Conservation (phyloP, 176 grass and related monocot species). For the Raddia guianensis region DNA sequence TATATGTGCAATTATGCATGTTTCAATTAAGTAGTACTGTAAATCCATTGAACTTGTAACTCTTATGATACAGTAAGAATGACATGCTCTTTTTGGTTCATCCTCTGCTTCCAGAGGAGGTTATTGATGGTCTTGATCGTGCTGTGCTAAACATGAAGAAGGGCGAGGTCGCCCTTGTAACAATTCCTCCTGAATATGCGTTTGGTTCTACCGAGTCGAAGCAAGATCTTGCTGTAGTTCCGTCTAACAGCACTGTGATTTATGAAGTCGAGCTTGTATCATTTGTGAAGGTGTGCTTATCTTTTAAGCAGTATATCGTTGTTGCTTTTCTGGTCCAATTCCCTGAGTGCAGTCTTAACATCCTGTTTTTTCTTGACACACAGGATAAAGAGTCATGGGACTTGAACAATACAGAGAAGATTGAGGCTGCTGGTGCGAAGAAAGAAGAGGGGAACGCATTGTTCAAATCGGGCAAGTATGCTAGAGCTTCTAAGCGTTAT, state of each 20-base stretch:
- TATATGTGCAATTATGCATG: neutral
- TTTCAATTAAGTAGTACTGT: neutral
- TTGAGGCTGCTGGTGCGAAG: constrained; percentile 79
- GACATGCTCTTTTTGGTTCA: neutral
- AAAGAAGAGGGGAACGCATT: constrained; percentile 91
- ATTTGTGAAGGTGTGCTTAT: constrained; percentile 73
- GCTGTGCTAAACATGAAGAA: constrained; percentile 97
- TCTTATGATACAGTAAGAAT: neutral
- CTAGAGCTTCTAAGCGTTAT: constrained; percentile 81
- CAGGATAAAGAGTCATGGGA: constrained; percentile 98
- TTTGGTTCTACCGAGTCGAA: constrained; percentile 73
- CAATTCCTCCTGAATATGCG: constrained; percentile 87
- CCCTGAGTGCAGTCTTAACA: neutral
- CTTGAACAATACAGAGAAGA: constrained; percentile 90
- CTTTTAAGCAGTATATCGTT: neutral
- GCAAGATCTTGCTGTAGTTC: constrained; percentile 83
- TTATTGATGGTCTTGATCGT: constrained; percentile 81
- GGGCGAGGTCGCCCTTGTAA: constrained; percentile 86
- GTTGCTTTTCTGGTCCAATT: neutral
- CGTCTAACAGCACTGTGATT: constrained; percentile 74
- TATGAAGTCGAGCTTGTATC: constrained; percentile 95
- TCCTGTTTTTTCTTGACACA: constrained; percentile 28
- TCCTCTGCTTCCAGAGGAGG: constrained; percentile 58
- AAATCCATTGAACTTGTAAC: neutral
- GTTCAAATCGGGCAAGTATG: constrained; percentile 83